phyloP scores from a whole-genome alignment of 176 grass and related monocot genomes.

The Musa acuminata region DNA sequence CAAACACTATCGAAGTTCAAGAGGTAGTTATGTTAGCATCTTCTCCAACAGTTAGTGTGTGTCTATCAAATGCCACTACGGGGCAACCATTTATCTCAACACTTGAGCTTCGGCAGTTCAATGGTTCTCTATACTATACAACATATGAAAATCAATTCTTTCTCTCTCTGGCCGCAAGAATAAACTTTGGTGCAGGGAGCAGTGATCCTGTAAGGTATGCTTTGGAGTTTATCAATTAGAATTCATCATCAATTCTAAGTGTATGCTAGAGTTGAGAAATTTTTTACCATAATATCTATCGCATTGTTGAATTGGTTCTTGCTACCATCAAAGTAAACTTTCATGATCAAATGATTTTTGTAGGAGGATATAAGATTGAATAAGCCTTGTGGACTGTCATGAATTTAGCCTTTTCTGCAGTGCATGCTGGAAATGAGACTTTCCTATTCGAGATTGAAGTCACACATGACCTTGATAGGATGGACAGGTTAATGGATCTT shows the following conservation, averaged over 20 bases:
- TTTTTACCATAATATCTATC: background rate
- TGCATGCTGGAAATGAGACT: no score
- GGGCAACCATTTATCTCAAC: constrained; percentile 84
- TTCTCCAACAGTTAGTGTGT: constrained; percentile 54
- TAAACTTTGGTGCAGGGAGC: constrained; percentile 63
- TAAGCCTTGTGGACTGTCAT: no score
- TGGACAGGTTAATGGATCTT: no score
- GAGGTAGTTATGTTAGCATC: constrained; percentile 65
- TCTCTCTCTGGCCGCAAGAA: constrained; percentile 58
- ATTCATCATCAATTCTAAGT: background rate
- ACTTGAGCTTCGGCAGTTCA: constrained; percentile 84
- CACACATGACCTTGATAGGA: no score
- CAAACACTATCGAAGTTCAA: constrained; percentile 29
- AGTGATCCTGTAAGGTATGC: constrained; percentile 65
- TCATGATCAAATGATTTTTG: no score
- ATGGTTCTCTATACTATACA: constrained; percentile 73
- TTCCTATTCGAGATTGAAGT: no score
- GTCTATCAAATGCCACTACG: constrained; percentile 61
- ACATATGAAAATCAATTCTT: constrained; percentile 56
- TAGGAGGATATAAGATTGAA: no score
- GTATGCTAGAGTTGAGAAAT: background rate
- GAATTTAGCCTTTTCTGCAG: no score
- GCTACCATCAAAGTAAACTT: background rate
- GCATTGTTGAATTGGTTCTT: background rate
- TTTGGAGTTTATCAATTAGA: background rate